These are phyloP conservation scores for Vicia sativa DNA, from an alignment of 306 rosid species.

Conservation along the genomic window DNA sequence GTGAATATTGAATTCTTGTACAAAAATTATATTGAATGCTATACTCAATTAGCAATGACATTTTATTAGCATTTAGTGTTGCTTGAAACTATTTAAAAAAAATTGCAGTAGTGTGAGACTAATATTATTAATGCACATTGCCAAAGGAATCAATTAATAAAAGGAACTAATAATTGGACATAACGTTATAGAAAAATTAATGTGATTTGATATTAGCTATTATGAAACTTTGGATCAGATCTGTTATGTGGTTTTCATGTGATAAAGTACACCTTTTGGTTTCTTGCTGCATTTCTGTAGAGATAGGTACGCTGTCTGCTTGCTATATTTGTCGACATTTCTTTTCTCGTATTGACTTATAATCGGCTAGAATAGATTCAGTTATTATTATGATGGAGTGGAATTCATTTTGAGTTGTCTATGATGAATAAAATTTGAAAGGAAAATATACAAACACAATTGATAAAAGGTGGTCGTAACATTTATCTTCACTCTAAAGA, in stretches of 20 bases:
- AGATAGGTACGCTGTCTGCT: background rate
- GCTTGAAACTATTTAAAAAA: no score
- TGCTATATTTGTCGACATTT: background rate
- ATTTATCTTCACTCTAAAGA: no score
- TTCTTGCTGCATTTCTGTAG: background rate
- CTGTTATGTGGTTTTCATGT: background rate
- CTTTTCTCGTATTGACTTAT: background rate
- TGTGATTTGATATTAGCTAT: background rate
- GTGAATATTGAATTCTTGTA: no score
- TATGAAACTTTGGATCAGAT: conserved; percentile 4
- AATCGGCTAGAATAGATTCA: background rate
- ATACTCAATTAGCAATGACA: no score
- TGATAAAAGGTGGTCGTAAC: no score
- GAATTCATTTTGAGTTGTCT: background rate
- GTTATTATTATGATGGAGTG: background rate
- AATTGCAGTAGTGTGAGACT: no score
- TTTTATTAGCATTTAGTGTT: no score
- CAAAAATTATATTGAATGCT: no score
- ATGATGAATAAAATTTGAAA: background rate
- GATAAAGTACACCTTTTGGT: background rate
- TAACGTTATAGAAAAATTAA: background rate
- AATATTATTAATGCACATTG: background rate
- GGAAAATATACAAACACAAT: no score
- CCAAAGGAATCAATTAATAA: background rate
- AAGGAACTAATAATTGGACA: background rate